Evolutionary conservation across 495 filamentous ascomycete species (phyloP).

Genomic region (Trichocladium antarcticum): DNA sequence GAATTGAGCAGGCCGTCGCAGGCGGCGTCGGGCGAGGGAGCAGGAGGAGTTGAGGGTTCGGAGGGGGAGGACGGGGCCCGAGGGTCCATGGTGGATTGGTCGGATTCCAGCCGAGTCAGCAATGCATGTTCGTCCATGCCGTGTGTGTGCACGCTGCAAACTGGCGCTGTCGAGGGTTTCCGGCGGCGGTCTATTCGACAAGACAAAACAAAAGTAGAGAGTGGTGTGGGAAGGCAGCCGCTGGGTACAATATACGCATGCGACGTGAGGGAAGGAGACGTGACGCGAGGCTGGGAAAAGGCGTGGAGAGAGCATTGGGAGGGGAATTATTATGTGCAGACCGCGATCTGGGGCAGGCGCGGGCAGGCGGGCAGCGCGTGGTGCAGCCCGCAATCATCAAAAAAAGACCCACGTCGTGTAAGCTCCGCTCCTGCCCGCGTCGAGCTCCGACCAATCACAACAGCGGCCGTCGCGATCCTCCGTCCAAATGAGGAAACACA

Average conservation of each 20-base stretch:
- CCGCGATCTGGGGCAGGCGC: background rate
- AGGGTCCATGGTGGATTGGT: too few species aligned
- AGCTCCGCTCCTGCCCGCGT: conserved; percentile 14
- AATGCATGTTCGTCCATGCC: too few species aligned
- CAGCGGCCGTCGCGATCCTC: conserved; percentile 5
- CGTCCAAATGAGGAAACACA: conserved; percentile 17
- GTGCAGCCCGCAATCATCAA: background rate
- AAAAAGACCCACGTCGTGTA: conserved; percentile 15
- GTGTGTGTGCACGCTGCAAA: too few species aligned
- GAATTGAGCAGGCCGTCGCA: conserved; percentile 11
- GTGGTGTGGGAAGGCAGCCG: too few species aligned
- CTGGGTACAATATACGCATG: background rate
- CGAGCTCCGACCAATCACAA: conserved; percentile 14
- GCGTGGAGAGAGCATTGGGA: background rate
- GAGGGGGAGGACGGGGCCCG: background rate
- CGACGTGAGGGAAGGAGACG: background rate
- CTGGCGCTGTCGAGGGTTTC: too few species aligned
- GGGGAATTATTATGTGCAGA: background rate
- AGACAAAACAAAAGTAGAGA: too few species aligned
- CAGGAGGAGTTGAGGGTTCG: background rate
- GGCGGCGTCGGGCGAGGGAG: background rate
- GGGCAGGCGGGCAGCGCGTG: background rate
- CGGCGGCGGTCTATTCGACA: too few species aligned
- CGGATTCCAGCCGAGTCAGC: too few species aligned
- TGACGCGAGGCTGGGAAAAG: background rate